phyloP scores from a whole-genome alignment of 495 filamentous ascomycete genomes.

The Aspergillus sparsus region DNA sequence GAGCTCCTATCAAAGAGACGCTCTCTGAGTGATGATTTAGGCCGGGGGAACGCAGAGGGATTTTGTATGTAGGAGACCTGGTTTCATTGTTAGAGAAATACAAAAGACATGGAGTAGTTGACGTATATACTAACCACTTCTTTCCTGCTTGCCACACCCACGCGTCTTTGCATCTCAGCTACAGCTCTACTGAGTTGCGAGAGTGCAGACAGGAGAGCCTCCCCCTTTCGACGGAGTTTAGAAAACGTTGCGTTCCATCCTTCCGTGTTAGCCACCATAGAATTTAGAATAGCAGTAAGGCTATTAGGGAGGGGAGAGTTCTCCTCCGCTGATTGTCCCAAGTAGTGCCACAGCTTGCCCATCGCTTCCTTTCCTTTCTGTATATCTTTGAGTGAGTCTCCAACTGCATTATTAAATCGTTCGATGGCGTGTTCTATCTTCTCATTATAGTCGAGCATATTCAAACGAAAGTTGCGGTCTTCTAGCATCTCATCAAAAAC shows the following conservation, averaged over 20 bases:
- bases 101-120: not conserved
- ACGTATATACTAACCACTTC: conserved; percentile 42
- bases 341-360: conserved; percentile 72
- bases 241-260: conserved; percentile 79
- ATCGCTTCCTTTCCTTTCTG: conserved; percentile 75
- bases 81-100: conserved; percentile 9
- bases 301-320: conserved; percentile 48
- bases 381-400: conserved; percentile 75
- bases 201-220: conserved; percentile 59
- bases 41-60: conserved; percentile 17
- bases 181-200: conserved; percentile 66
- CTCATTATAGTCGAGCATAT: conserved; percentile 84
- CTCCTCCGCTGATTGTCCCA: conserved; percentile 61
- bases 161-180: conserved; percentile 74
- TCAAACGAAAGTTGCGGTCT: conserved; percentile 74
- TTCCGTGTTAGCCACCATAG: conserved; percentile 82
- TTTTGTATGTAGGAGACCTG: conserved; percentile 31
- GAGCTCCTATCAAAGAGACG: conserved; percentile 6
- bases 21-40: conserved; percentile 27
- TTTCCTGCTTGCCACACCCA: conserved; percentile 70
- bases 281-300: conserved; percentile 65
- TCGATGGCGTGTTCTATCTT: conserved; percentile 87
- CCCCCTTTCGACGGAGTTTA: conserved; percentile 65
- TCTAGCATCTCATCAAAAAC: conserved; percentile 89
- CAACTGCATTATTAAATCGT: conserved; percentile 71